Evolutionary conservation across 148 eudicot genomes (phyloP), one percentile per base, ranked within the genome.

Genomic region (Cornus suecica): DNA sequence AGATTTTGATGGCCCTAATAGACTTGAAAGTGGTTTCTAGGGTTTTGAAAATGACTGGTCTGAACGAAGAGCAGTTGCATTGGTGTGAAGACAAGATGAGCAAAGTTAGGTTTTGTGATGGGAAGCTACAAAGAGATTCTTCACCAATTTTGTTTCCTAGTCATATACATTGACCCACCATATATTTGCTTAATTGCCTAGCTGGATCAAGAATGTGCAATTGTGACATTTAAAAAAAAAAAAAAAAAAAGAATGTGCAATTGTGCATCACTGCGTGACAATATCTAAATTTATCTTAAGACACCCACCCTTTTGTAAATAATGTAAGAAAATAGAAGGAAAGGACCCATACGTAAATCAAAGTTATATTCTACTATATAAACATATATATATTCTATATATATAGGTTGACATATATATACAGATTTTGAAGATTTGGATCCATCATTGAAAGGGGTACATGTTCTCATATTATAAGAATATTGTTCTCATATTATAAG

Each of bases 21-120:
- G 99, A 94, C 86, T 75, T 91, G 31, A 90, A 87, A 85, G 83
- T 94, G 79, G 97, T 91, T 25, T 88, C 97, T 32, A 92, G 99
- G 72, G 97, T 94, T 22, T 74, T 94, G 61, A 92, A 94, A 70
- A 94, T 91, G 94, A 75, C 18, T 51, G 88, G 82, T 8, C 64
- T 92, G 80, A 94, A 80, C 51, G 85, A 85, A 42, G 91, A 94
- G 48, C 96, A 92, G 77, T 73, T 94, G 77, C 85, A 88, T 61
- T 94, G 99, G 99, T 94, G 97, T 86, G 97, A 90, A 84, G 88
- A 86, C 71, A 94, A 94, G 82, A 89, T 94, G 94, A 84, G 74
- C 77, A 92, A 87, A 89, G 82, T 89, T 56, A 86, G 79, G 79
- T 77, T 90, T n/a, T 72, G 77, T 26, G 89, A 90, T 70, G 91